Evolutionary conservation across 1,139 yeast genomes (phyloP).

Genomic region (Suhomyces maxii): DNA sequence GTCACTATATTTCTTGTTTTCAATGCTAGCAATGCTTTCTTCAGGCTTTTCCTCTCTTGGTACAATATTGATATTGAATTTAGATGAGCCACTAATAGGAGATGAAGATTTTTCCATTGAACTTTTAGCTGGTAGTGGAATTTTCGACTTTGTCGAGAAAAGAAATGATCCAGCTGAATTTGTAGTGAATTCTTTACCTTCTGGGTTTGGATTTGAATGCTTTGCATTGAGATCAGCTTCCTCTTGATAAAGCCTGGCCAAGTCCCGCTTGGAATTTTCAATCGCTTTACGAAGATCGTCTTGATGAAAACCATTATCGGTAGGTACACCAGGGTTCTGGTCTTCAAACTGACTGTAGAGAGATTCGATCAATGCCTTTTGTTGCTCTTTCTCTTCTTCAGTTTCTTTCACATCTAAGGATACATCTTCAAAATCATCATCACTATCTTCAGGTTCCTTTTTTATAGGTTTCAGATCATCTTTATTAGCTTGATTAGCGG

Average conservation of each 20-base stretch:
- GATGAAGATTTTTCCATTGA: not conserved
- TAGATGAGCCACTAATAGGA: too few species aligned
- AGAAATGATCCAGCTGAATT: constrained; percentile 10
- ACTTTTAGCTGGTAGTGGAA: not conserved
- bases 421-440: constrained; percentile 23
- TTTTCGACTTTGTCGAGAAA: constrained; percentile 5
- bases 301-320: constrained; percentile 23
- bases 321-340: constrained; percentile 2
- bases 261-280: constrained; percentile 44
- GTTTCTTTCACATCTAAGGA: constrained; percentile 21
- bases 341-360: constrained; percentile 34
- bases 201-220: not conserved
- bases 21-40: not conserved
- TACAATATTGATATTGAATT: not conserved
- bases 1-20: constrained; percentile 1
- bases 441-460: constrained; percentile 22
- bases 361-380: constrained; percentile 38
- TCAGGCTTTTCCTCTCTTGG: not conserved
- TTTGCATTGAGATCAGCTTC: constrained; percentile 16
- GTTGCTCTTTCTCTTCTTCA: constrained; percentile 30
- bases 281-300: constrained; percentile 47
- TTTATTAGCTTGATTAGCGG: too few species aligned
- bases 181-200: not conserved
- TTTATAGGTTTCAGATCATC: not conserved
- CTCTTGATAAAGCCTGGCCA: constrained; percentile 19